Evolutionary conservation across 345 rosid genomes (phyloP), one percentile per base, ranked within the genome.

Genomic region (Ricinus communis): DNA sequence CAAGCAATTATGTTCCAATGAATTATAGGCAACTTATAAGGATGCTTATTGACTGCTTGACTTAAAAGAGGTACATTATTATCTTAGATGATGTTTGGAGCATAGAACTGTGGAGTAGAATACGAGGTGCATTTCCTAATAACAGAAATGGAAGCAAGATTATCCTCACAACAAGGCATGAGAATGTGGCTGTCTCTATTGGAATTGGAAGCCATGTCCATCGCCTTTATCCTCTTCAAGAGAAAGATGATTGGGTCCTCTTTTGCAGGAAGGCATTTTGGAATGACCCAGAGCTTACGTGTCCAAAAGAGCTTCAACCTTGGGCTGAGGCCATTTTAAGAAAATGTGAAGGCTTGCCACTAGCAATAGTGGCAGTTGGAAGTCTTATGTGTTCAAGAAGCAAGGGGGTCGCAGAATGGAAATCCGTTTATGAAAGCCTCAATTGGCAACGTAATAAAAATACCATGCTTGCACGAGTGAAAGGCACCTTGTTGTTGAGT

Each of bases 51-150:
- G 81, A 72, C 43, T 56, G 50, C 50, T 53, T 77, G 61, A 74
- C 54, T 47, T 70, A 68, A 58, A 77, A 72, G 25, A 73, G 76
- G 66, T 77, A 77, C 51, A 15, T 73, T 25, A 69, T 79, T 56
- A 79, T 79, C 27, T 60, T 79, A 16, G 82, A 79, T 67, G 82
- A 79, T 68, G 82, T 79, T 2, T 79, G 82, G 82, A 75, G 76
- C 64, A 75, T 71, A 62, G 76, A 79, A 12, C 71, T 68, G 6
- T 75, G 79, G 82, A 71, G 73, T 28, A 62, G 14, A 22, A 68
- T 75, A 49, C 22, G 70, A 65, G 41, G 49, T 36, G 76, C 79
- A 41, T 79, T 79, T 52, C 82, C 79, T 13, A 49, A 58, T 46
- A 71, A 75, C 5, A 57, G 50, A 33, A 4, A 24, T 46, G 77